These are phyloP conservation scores for Ehretia macrophylla DNA, from an alignment of 257 asterid genomes.

Conservation along the genomic window DNA sequence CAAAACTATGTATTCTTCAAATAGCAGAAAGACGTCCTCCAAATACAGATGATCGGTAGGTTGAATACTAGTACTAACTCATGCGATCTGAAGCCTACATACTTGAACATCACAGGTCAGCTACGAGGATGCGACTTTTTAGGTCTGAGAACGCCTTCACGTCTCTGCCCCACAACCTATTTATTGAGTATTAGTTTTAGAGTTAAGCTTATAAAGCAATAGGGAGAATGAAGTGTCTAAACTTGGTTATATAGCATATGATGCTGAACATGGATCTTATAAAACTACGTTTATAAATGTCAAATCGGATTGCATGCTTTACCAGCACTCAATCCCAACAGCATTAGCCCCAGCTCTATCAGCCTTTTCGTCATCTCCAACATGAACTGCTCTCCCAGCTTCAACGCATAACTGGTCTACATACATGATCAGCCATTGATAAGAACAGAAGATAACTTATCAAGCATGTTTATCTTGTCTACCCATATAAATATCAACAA, in stretches of 20 bases:
- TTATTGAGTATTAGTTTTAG: constrained; percentile 4
- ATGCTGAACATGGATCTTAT: not conserved
- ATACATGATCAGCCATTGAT: constrained; percentile 13
- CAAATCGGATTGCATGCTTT: not conserved
- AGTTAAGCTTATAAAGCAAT: not conserved
- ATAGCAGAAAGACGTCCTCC: too few species aligned
- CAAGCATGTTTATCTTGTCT: too few species aligned
- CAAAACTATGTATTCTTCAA: not conserved
- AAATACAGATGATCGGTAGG: too few species aligned
- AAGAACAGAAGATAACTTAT: not conserved
- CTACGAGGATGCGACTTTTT: constrained; percentile 38
- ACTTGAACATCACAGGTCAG: not conserved
- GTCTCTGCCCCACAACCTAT: constrained; percentile 92
- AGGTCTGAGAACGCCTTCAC: constrained; percentile 74
- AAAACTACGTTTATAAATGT: not conserved
- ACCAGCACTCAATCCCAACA: constrained; percentile 83
- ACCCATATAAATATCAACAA: too few species aligned
- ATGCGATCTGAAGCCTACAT: too few species aligned
- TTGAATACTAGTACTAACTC: too few species aligned
- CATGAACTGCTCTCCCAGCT: constrained; percentile 68
- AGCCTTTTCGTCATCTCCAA: constrained; percentile 78
- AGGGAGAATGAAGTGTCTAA: constrained; percentile 2
- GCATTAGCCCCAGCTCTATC: constrained; percentile 88
- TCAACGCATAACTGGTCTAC: constrained; percentile 64
- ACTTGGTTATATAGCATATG: constrained; percentile 2